Evolutionary conservation across 1,139 yeast genomes (phyloP).

Genomic region (Pneumocystis jirovecii): DNA sequence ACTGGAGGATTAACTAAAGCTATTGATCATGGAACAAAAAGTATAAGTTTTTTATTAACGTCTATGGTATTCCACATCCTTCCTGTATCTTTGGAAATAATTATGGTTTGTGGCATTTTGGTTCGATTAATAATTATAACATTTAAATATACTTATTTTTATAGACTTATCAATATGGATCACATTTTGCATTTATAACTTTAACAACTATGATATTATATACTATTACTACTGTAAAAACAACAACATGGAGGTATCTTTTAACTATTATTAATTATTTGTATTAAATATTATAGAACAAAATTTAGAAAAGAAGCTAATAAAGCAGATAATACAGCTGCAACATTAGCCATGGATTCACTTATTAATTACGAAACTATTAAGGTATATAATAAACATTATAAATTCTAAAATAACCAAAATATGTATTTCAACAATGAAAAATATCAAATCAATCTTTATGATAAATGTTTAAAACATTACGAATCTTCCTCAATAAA

Average conservation of each 20-base stretch:
- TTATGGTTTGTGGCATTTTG: constrained; percentile 82
- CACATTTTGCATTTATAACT: constrained; percentile 78
- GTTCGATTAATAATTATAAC: background rate
- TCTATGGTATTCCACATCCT: constrained; percentile 96
- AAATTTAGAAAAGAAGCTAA: constrained; percentile 81
- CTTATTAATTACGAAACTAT: constrained; percentile 89
- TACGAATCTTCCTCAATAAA: constrained; percentile 75
- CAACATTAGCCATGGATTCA: constrained; percentile 86
- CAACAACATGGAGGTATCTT: constrained; percentile 65
- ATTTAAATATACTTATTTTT: background rate
- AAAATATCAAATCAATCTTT: constrained; percentile 58
- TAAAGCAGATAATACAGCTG: constrained; percentile 86
- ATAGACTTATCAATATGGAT: constrained; percentile 72
- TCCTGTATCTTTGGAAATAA: constrained; percentile 82
- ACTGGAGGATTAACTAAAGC: constrained; percentile 96
- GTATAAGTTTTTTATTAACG: constrained; percentile 78
- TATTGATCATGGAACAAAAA: constrained; percentile 94
- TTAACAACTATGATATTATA: constrained; percentile 76
- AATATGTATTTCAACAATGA: constrained; percentile 86
- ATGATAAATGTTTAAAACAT: constrained; percentile 55
- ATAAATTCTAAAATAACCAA: background rate
- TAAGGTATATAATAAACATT: constrained; percentile 25
- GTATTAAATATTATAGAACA: constrained; percentile 33
- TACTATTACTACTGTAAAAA: constrained; percentile 69
- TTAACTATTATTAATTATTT: background rate